A percentile compares a stretch with the other conserved stretches of the same genome.
Evolutionary conservation across 345 rosid species (phyloP).

Genomic region (Salix suchowensis): DNA sequence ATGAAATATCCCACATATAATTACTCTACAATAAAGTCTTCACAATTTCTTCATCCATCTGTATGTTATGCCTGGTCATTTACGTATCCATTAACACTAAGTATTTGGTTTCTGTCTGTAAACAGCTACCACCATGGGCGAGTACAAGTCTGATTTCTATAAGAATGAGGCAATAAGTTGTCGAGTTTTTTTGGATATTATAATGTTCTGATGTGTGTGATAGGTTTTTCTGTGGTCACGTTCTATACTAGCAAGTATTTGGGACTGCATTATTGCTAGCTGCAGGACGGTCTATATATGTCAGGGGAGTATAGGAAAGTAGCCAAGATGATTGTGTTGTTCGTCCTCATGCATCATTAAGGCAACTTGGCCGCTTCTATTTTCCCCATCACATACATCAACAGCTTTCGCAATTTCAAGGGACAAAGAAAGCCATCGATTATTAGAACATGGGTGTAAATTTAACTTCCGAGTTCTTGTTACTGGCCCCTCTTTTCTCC

Average conservation of each 20-base stretch:
- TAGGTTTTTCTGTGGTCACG: too few relatives aligned
- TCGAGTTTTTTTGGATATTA: not conserved
- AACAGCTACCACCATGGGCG: not conserved
- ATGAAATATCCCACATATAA: not conserved
- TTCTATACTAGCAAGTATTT: not conserved
- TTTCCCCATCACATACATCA: not conserved
- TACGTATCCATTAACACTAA: not conserved
- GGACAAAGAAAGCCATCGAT: too few relatives aligned
- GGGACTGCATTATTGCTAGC: not conserved
- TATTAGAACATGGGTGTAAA: not conserved
- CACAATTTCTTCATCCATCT: not conserved
- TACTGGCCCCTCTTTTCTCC: not conserved
- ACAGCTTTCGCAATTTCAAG: not conserved
- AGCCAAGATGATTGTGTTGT: not conserved
- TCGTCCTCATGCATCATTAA: not conserved
- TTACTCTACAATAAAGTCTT: not conserved
- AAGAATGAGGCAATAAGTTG: not conserved
- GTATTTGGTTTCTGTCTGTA: not conserved
- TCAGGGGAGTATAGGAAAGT: not conserved
- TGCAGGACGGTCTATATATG: not conserved
- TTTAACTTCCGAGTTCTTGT: not conserved
- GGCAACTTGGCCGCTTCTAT: not conserved
- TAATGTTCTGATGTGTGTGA: not conserved
- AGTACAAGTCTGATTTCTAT: not conserved
- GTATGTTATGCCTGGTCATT: not conserved